Evolutionary conservation across 192 early-diverging fungal species (phyloP).

Genomic region (Gamsiella multidivaricata): DNA sequence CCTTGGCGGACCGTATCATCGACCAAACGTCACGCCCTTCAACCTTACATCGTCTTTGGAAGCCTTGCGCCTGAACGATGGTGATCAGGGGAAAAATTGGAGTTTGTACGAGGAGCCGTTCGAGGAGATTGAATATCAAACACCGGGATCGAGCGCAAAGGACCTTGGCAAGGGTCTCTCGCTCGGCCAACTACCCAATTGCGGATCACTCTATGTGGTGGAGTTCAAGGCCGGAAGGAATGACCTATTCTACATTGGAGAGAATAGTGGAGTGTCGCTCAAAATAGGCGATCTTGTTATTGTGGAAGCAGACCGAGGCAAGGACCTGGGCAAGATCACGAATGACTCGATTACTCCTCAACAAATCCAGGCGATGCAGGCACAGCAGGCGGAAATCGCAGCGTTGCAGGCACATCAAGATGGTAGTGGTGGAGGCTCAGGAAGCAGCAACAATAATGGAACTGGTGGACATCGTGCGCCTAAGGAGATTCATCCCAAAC

Average conservation of each 20-base stretch:
- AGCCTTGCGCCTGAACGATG: constrained; percentile 37
- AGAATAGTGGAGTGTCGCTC: constrained; percentile 56
- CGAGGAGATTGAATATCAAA: constrained; percentile 56
- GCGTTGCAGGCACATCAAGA: constrained; percentile 51
- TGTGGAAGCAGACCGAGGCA: constrained; percentile 91
- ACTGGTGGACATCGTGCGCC: constrained; percentile 67
- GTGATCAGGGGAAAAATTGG: constrained; percentile 16
- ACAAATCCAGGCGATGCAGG: constrained; percentile 61
- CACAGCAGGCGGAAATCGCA: constrained; percentile 56
- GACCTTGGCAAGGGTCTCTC: constrained; percentile 63
- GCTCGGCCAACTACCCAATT: constrained; percentile 55
- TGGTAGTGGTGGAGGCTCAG: constrained; percentile 56
- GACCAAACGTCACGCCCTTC: constrained; percentile 35
- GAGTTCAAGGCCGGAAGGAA: constrained; percentile 91
- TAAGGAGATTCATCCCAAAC: constrained; percentile 90
- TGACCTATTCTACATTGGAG: constrained; percentile 82
- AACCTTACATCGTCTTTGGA: constrained; percentile 50
- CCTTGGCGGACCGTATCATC: constrained; percentile 50
- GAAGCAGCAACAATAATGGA: constrained; percentile 57
- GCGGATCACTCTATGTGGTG: constrained; percentile 79
- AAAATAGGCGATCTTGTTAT: constrained; percentile 82
- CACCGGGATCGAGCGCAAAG: constrained; percentile 38
- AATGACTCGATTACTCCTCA: constrained; percentile 69
- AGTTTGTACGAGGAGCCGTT: constrained; percentile 34
- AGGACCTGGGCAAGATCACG: constrained; percentile 90